Conservation (phyloP, 768 basidiomycete genomes). For the Boletus insuetus region DNA sequence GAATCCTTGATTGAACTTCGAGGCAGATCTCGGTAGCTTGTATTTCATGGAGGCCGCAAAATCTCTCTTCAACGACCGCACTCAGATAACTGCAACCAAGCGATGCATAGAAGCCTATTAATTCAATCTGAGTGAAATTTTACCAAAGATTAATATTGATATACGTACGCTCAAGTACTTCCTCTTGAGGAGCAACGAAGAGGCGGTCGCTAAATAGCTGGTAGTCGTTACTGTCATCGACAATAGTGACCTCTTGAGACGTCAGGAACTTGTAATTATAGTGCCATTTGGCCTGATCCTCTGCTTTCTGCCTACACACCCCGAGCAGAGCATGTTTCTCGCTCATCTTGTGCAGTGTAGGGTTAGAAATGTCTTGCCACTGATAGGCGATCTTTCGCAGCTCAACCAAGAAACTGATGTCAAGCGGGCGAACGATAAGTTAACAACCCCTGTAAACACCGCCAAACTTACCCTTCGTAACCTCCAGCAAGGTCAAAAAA, state of each 20-base stretch:
- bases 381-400: conserved; percentile 39
- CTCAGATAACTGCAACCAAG: conserved; percentile 76
- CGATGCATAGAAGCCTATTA: conserved; percentile 61
- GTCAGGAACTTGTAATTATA: conserved; percentile 61
- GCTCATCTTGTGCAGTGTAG: conserved; percentile 56
- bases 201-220: conserved; percentile 71
- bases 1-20: conserved; percentile 54
- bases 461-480: conserved; percentile 49
- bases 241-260: conserved; percentile 66
- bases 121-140: background rate
- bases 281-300: conserved; percentile 66
- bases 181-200: conserved; percentile 80
- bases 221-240: conserved; percentile 76
- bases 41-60: conserved; percentile 51
- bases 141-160: background rate
- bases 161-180: conserved; percentile 69
- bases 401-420: conserved; percentile 67
- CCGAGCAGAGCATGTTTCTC: conserved; percentile 66
- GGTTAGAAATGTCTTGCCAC: conserved; percentile 41
- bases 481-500: conserved; percentile 73
- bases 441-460: background rate
- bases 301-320: conserved; percentile 48
- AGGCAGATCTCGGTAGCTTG: conserved; percentile 40
- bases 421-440: background rate
- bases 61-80: conserved; percentile 68